A percentile compares a stretch with the other conserved stretches of the same genome.
Evolutionary conservation across 805 yeast genomes (phyloP).

Genomic region (Metschnikowia peoriensis): DNA sequence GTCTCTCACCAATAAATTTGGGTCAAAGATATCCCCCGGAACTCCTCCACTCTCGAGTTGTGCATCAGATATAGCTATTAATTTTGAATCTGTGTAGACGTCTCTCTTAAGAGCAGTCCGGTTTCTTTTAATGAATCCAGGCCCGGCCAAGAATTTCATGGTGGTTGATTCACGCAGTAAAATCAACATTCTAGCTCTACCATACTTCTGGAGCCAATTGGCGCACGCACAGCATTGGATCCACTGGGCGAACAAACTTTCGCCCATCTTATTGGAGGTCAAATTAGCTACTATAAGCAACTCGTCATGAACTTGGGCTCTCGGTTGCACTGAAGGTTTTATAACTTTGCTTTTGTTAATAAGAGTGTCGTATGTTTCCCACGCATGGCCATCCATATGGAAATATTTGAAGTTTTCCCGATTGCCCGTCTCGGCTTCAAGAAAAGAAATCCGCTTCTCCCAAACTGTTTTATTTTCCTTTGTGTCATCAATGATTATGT

Average conservation of each 20-base stretch:
- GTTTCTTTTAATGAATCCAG: slow-evolving; percentile 51
- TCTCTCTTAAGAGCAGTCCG: slow-evolving; percentile 66
- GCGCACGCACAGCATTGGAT: slow-evolving; percentile 61
- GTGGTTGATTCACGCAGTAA: slow-evolving; percentile 61
- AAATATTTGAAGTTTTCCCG: slow-evolving; percentile 33
- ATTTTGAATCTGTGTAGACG: slow-evolving; percentile 54
- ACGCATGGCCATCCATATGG: slow-evolving; percentile 57
- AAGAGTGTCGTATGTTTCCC: slow-evolving; percentile 59
- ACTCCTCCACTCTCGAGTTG: slow-evolving; percentile 8
- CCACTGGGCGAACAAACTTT: slow-evolving; percentile 73
- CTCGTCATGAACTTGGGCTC: slow-evolving; percentile 48
- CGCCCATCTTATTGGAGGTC: slow-evolving; percentile 52
- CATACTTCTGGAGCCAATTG: slow-evolving; percentile 71
- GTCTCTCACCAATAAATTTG: slow-evolving; percentile 34
- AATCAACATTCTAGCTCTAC: slow-evolving; percentile 71
- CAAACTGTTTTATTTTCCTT: slow-evolving; percentile 25
- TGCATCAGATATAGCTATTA: slow-evolving; percentile 48
- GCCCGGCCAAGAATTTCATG: slow-evolving; percentile 57
- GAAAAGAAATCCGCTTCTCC: slow-evolving; percentile 25
- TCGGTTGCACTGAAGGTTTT: slow-evolving; percentile 21
- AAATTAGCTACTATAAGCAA: slow-evolving; percentile 61
- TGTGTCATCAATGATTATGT: slow-evolving; percentile 60
- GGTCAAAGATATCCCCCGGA: slow-evolving; percentile 34
- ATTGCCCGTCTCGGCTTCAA: slow-evolving; percentile 25
- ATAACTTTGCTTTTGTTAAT: slow-evolving; percentile 46